These are phyloP conservation scores for Porcisia hertigi DNA, from an alignment of 208 protist genomes.

Conservation along the genomic window DNA sequence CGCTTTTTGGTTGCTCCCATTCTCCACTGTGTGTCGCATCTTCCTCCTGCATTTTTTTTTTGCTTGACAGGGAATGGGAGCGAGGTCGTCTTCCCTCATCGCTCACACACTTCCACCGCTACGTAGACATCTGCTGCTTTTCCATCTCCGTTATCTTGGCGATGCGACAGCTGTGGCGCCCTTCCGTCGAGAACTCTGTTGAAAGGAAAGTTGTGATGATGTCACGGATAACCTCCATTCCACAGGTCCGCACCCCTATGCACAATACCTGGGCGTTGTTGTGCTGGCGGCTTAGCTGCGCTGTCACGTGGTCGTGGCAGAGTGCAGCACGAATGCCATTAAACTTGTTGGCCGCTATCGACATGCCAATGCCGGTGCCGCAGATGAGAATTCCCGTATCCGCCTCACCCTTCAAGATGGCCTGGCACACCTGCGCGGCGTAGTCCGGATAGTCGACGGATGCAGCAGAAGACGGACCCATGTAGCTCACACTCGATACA, in stretches of 20 bases:
- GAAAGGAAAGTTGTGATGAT: constrained; percentile 88
- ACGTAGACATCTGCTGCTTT: constrained; percentile 8
- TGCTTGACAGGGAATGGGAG: no score
- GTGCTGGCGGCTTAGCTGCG: constrained; percentile 81
- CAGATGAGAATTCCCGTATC: constrained; percentile 91
- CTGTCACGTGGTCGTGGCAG: constrained; percentile 93
- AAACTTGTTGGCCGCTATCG: constrained; percentile 95
- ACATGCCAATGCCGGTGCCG: constrained; percentile 95
- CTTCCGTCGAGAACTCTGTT: constrained; percentile 80
- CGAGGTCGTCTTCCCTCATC: background rate
- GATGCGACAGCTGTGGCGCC: constrained; percentile 69
- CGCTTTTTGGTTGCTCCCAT: background rate
- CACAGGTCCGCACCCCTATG: constrained; percentile 83
- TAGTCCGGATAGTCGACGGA: constrained; percentile 95
- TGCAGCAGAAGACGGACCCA: constrained; percentile 51
- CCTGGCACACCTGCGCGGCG: constrained; percentile 63
- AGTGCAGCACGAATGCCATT: constrained; percentile 91
- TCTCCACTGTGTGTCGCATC: background rate
- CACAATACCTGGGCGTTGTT: constrained; percentile 95
- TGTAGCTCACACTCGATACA: constrained; percentile 77
- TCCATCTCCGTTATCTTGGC: constrained; percentile 62
- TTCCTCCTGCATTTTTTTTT: constrained; percentile 3
- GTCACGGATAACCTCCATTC: constrained; percentile 82
- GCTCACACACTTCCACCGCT: background rate
- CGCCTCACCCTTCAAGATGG: constrained; percentile 59